Conservation (phyloP, 2,329 filamentous ascomycete genomes). For the Paecilomyces variotii region DNA sequence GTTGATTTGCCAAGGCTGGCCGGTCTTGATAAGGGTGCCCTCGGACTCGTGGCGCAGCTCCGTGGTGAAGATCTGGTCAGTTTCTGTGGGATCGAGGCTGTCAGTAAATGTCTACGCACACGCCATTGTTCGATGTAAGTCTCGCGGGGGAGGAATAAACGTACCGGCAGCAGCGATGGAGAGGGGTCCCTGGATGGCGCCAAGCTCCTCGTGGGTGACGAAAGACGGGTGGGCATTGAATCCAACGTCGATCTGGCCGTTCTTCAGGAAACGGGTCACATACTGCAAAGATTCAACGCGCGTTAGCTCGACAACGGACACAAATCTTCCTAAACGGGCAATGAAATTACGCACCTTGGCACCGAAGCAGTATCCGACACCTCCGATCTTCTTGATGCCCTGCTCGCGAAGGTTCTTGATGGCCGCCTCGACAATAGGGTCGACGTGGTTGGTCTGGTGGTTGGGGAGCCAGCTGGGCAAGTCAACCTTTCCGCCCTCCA, state of each 20-base stretch:
- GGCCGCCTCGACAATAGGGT: slow-evolving; percentile 44
- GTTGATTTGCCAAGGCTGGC: slow-evolving; percentile 65
- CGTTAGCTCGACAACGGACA: not conserved
- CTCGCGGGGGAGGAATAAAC: slow-evolving; percentile 8
- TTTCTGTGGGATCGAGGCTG: slow-evolving; percentile 37
- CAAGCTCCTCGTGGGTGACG: slow-evolving; percentile 59
- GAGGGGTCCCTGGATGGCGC: slow-evolving; percentile 57
- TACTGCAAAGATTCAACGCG: slow-evolving; percentile 41
- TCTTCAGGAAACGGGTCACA: slow-evolving; percentile 58
- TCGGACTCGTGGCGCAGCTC: slow-evolving; percentile 59
- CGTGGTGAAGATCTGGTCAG: slow-evolving; percentile 56
- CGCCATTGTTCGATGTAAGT: not conserved
- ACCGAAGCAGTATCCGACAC: slow-evolving; percentile 68
- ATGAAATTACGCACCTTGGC: slow-evolving; percentile 48
- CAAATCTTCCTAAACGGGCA: not conserved
- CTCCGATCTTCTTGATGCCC: slow-evolving; percentile 53
- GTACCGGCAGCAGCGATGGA: slow-evolving; percentile 53
- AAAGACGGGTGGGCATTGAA: slow-evolving; percentile 73
- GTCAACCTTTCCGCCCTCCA: slow-evolving; percentile 39
- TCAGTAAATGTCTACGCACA: not conserved
- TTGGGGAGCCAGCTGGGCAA: slow-evolving; percentile 43
- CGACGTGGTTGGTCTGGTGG: slow-evolving; percentile 43
- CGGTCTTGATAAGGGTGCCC: slow-evolving; percentile 50
- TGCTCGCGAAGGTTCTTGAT: slow-evolving; percentile 50
- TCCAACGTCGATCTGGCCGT: slow-evolving; percentile 58